Evolutionary conservation across 495 filamentous ascomycete genomes (phyloP), one percentile per base, ranked within the genome.

Genomic region (Penicillium simplicissimum): DNA sequence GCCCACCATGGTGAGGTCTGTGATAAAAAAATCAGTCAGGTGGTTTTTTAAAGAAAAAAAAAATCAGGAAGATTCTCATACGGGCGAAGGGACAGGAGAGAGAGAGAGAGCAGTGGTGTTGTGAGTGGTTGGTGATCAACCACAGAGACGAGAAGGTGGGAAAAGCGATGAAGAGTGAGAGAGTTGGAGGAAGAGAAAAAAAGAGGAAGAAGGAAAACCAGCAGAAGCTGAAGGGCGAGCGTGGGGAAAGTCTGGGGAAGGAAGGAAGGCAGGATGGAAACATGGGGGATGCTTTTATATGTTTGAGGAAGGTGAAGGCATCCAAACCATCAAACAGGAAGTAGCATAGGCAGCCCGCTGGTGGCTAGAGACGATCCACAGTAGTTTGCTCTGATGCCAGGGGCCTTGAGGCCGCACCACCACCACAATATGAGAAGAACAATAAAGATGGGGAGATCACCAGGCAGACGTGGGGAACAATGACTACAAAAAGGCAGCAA

Each of bases 1-100:
- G 62, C 74, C 74, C 58, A 72, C 74, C 75, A 78, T 78, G 58
- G 64, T 63, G 53, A 42, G 21, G 25, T 65, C 63, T 70, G 63
- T 67, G 57, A 34, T 25, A 33, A 17, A 33, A 25, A 13, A 58
- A 45, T 55, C 33, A 38, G 37, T 55, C 10, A 25, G n/a, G 5
- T 34, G 23, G 2, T 8, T 35, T 15, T n/a, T 17, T 34, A 6
- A 25, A 1, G 11, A 25, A 31, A 31, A 31, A 6, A 31, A 31
- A 6, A 31, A 4, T 47, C 8, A 11, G 8, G 13, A 14, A 19
- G 23, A 23, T 25, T 31, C 7, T 28, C 19, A 14, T 3, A 33
- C 9, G 0, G 21, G 33, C 35, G 2, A 15, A 28, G 33, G 40
- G 17, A 36, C 40, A 47, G 21, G 25, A 25, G 7, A 23, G 33